Evolutionary conservation across 2,329 filamentous ascomycete species (phyloP).

Genomic region (Arthrobotrys megalospora): DNA sequence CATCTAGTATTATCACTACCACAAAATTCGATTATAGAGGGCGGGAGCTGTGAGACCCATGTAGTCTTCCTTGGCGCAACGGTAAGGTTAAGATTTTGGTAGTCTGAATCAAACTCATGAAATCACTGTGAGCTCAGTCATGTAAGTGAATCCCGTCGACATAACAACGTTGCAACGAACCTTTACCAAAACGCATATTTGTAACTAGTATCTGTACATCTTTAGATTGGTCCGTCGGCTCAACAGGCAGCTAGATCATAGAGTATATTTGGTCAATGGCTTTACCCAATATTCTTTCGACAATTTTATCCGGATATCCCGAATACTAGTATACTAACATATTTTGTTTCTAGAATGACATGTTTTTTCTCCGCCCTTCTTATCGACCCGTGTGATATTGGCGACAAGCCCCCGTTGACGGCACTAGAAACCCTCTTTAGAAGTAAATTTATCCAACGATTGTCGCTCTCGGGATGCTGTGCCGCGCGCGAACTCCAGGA

Average conservation of each 20-base stretch:
- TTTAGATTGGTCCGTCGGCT: too few relatives aligned
- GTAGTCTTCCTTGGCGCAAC: background rate
- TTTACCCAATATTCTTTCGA: too few relatives aligned
- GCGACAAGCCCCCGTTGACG: background rate
- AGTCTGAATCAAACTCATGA: background rate
- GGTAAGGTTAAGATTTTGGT: background rate
- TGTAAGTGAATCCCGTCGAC: too few relatives aligned
- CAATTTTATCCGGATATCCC: background rate
- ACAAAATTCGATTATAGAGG: slow-evolving; percentile 10
- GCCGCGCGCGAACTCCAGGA: background rate
- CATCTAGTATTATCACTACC: background rate
- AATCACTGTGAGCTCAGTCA: too few relatives aligned
- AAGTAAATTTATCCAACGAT: too few relatives aligned
- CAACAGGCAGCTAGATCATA: too few relatives aligned
- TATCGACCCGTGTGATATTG: background rate
- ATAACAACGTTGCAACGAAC: too few relatives aligned
- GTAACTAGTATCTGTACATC: too few relatives aligned
- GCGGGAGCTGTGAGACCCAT: slow-evolving; percentile 12
- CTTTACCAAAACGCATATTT: too few relatives aligned
- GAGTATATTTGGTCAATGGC: too few relatives aligned
- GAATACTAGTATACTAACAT: background rate
- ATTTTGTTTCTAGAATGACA: background rate
- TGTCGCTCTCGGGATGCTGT: background rate
- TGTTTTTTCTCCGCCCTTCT: slow-evolving; percentile 4
- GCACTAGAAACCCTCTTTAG: too few relatives aligned